Percentiles rank a stretch among this genome's conserved stretches.
phyloP scores from a whole-genome alignment of 2,329 filamentous ascomycete species.

The Colletotrichum camelliae region DNA sequence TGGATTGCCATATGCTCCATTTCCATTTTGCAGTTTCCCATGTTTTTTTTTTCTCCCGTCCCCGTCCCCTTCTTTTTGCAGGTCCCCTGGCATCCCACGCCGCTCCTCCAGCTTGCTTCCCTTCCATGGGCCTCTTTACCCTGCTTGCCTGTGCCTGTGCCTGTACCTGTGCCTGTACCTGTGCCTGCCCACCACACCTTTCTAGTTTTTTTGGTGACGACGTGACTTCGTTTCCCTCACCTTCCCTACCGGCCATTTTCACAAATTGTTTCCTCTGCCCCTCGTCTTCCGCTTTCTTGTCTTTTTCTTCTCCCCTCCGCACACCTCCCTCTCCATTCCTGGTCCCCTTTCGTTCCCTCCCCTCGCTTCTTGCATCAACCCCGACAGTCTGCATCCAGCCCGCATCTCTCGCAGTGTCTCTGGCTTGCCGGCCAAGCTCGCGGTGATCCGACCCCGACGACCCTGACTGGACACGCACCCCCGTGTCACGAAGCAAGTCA shows the following conservation, averaged over 20 bases:
- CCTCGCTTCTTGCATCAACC: neutral
- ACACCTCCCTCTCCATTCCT: neutral
- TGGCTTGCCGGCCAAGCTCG: neutral
- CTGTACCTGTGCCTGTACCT: neutral
- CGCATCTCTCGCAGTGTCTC: neutral
- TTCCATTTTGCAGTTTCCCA: slow-evolving; percentile 22
- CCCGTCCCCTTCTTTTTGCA: neutral
- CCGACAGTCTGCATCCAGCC: neutral
- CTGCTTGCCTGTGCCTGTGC: neutral
- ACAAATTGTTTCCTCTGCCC: neutral
- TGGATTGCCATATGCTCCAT: slow-evolving; percentile 17
- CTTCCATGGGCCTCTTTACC: neutral
- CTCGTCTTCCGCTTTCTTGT: neutral
- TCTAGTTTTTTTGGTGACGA: slow-evolving; percentile 3
- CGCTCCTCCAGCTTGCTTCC: neutral
- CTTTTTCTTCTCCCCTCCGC: neutral
- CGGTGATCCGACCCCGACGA: neutral
- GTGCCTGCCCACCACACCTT: neutral
- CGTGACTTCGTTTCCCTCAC: neutral
- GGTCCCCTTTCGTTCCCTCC: neutral
- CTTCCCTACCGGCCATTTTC: neutral
- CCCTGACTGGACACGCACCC: neutral
- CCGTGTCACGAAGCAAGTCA: neutral
- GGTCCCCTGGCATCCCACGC: neutral
- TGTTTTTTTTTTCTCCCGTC: neutral